phyloP scores from a whole-genome alignment of 768 basidiomycete genomes.

The Leccinum subgranulosum region DNA sequence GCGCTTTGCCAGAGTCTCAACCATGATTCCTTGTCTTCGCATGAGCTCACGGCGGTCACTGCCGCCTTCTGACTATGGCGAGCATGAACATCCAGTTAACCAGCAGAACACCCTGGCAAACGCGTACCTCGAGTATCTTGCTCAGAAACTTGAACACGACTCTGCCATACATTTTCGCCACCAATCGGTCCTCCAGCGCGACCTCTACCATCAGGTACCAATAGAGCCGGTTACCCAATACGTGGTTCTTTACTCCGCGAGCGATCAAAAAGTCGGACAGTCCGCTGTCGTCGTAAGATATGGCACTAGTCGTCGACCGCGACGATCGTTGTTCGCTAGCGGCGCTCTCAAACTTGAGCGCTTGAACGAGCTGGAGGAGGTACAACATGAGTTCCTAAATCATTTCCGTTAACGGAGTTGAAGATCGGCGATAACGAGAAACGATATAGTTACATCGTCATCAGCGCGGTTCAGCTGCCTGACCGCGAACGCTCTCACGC shows the following conservation, averaged over 20 bases:
- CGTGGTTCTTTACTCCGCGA: conserved; percentile 75
- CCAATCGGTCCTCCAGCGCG: conserved; percentile 77
- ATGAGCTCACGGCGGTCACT: conserved; percentile 83
- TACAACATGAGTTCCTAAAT: conserved; percentile 86
- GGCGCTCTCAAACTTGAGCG: conserved; percentile 91
- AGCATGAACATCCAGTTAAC: background rate
- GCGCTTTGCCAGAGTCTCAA: conserved; percentile 80
- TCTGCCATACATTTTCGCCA: conserved; percentile 91
- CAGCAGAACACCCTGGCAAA: background rate
- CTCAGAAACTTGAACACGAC: conserved; percentile 90
- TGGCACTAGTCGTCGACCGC: conserved; percentile 67
- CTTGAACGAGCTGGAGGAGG: conserved; percentile 93
- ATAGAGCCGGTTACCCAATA: conserved; percentile 88
- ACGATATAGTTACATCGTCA: conserved; percentile 68
- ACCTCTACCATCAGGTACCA: conserved; percentile 99
- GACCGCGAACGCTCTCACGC: conserved; percentile 93
- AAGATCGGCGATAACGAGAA: background rate
- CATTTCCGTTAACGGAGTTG: background rate
- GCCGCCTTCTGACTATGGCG: conserved; percentile 64
- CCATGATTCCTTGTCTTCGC: conserved; percentile 85
- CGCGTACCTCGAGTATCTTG: conserved; percentile 76
- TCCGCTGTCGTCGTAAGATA: conserved; percentile 89
- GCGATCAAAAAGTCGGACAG: conserved; percentile 89
- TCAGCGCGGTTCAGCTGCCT: conserved; percentile 87
- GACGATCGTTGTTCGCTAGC: conserved; percentile 74